Base-by-base conservation (phyloP, 2,329 filamentous ascomycete species). In the Trichoderma citrinoviride region DNA sequence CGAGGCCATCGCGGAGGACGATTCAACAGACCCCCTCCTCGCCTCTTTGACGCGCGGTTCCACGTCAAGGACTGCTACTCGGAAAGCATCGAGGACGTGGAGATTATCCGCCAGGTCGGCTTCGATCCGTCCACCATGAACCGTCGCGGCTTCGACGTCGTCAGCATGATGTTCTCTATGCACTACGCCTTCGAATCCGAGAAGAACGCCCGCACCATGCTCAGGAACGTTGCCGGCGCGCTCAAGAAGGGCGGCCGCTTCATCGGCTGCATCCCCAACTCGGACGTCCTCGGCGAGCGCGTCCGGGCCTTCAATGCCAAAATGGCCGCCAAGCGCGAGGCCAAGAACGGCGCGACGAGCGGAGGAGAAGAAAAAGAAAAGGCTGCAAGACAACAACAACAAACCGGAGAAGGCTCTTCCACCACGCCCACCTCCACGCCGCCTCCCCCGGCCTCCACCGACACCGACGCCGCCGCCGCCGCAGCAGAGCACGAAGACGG, bases 131-230 rank as follows among this genome's bases (percentile, higher is more conserved):
- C 88, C 80, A 71, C 91, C 81, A 79, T 90, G 87, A 77, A 88
- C 67, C 87, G 87, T 61, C 90, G 90, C 63, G 93, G 94, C 4
- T 99, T 98, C 71, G 95, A 99, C 75, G 91, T 98, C 47, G 94
- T 99, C 68, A 93, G 90, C 74, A 97, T 97, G 87, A 99, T 99
- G 95, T 99, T 99, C 77, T 96, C 93, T 73, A 95, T 99, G 88
- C 95, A 99, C 79, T 99, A 99, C 76, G 93, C 95, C 6, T 99
- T 98, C 71, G 95, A 98, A 80, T 92, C 83, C 60, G 94, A 99
- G 76, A 86, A 87, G 54, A 96, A 97, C 77, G 92, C 94, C 2
- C 87, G 92, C 50, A 91, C 87, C 68, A 98, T 99, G 95, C 83
- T 99, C 64, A 86, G 88, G 72, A 99, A 99, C 73, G 94, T 99